Conservation (phyloP, 2,329 filamentous ascomycete species). For the Cephalotrichum gorgonifer region DNA sequence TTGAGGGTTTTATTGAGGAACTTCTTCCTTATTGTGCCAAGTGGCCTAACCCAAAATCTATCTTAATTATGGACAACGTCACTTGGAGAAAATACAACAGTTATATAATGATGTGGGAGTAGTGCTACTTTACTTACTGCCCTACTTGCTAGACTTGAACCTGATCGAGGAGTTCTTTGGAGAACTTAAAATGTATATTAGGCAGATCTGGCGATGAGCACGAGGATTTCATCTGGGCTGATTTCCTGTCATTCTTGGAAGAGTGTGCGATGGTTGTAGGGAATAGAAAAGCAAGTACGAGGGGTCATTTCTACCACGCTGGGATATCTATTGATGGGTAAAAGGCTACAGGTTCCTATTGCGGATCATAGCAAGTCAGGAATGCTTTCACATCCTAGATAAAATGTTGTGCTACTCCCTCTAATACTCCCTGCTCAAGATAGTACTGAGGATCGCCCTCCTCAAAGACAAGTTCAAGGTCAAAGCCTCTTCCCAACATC, state of each 20-base stretch:
- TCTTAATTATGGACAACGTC: slow-evolving; percentile 24
- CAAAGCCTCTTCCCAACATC: neutral
- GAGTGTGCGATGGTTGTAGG: slow-evolving; percentile 12
- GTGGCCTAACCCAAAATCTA: slow-evolving; percentile 21
- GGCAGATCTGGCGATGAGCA: slow-evolving; percentile 8
- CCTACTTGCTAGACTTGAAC: slow-evolving; percentile 15
- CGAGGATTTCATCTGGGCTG: slow-evolving; percentile 9
- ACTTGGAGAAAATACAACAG: slow-evolving; percentile 14
- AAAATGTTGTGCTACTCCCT: slow-evolving; percentile 1
- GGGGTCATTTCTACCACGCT: slow-evolving; percentile 8
- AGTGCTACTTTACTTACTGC: slow-evolving; percentile 7
- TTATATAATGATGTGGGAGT: slow-evolving; percentile 12
- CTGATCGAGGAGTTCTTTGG: slow-evolving; percentile 15
- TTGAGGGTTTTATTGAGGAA: slow-evolving; percentile 19
- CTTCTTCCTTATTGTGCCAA: slow-evolving; percentile 18
- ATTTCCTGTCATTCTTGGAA: slow-evolving; percentile 11
- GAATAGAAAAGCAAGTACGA: neutral
- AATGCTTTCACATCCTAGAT: slow-evolving; percentile 2
- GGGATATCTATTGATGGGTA: slow-evolving; percentile 1
- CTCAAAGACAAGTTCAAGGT: neutral
- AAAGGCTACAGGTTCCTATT: neutral
- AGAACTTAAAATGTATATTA: slow-evolving; percentile 12
- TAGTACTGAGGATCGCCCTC: neutral
- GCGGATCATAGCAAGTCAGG: neutral
- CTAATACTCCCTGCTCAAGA: neutral